Conservation (phyloP, 2,329 filamentous ascomycete genomes). For the Aaosphaeria arxii region DNA sequence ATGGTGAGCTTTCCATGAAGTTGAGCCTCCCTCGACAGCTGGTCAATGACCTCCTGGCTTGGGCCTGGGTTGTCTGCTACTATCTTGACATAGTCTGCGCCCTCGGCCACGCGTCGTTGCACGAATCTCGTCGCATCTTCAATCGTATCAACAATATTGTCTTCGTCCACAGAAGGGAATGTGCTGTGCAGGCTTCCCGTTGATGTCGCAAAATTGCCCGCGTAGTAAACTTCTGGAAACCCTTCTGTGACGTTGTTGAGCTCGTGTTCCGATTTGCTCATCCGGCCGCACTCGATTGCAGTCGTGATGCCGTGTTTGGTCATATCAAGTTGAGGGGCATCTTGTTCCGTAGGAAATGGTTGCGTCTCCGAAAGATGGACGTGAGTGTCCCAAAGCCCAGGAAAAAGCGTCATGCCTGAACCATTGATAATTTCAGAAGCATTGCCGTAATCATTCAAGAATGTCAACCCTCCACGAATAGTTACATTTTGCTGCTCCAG, state of each 20-base stretch:
- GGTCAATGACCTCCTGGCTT: conserved; percentile 3
- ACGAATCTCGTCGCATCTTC: conserved; percentile 1
- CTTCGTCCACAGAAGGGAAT: not conserved
- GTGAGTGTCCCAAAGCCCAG: conserved; percentile 5
- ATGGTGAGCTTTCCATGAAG: conserved; percentile 1
- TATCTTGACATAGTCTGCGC: conserved; percentile 5
- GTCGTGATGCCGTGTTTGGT: conserved; percentile 1
- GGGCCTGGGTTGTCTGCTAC: conserved; percentile 4
- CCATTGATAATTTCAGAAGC: not conserved
- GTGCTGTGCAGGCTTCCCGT: conserved; percentile 3
- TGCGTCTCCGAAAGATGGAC: not conserved
- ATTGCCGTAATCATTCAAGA: not conserved
- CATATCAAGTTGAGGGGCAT: not conserved
- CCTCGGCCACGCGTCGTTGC: not conserved
- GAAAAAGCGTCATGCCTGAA: conserved; percentile 4
- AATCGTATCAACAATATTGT: conserved; percentile 2
- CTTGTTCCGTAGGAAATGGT: not conserved
- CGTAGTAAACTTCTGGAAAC: conserved; percentile 1
- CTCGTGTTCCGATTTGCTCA: not conserved
- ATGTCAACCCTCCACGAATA: too few species aligned
- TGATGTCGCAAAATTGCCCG: conserved; percentile 3
- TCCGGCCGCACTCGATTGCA: conserved; percentile 1
- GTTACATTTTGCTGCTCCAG: too few species aligned
- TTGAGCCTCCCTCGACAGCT: conserved; percentile 1
- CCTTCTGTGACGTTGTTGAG: not conserved